Evolutionary conservation across 768 basidiomycete genomes (phyloP).

Genomic region (Mycena latifolia): DNA sequence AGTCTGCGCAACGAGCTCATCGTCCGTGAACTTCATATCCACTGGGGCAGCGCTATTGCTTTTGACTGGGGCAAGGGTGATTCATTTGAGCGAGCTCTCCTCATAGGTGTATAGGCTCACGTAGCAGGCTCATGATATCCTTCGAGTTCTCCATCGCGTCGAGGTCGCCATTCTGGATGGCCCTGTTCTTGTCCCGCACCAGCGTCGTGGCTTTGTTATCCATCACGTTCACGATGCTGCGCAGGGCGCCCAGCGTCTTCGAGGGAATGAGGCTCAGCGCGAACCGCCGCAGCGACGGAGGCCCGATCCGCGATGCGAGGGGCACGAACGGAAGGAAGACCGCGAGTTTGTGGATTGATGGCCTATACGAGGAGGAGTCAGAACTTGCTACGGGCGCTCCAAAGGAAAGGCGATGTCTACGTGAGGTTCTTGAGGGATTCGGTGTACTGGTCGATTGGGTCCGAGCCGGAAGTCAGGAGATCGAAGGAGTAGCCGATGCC

Average conservation of each 20-base stretch:
- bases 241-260: slow-evolving; percentile 44
- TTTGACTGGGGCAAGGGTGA: slow-evolving; percentile 45
- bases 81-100: background rate
- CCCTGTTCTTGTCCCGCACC: slow-evolving; percentile 50
- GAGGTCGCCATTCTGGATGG: slow-evolving; percentile 41
- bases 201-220: slow-evolving; percentile 51
- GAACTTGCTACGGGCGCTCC: background rate
- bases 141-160: slow-evolving; percentile 42
- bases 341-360: slow-evolving; percentile 15
- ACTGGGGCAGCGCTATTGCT: slow-evolving; percentile 51
- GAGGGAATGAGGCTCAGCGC: slow-evolving; percentile 50
- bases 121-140: slow-evolving; percentile 60
- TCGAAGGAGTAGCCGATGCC: no score
- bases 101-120: slow-evolving; percentile 40
- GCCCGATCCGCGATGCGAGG: slow-evolving; percentile 39
- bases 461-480: background rate
- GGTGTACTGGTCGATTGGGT: no score
- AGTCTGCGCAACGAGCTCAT: slow-evolving; percentile 56
- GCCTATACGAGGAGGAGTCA: slow-evolving; percentile 3
- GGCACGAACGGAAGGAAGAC: slow-evolving; percentile 31
- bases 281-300: slow-evolving; percentile 47
- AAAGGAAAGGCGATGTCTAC: background rate
- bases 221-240: slow-evolving; percentile 51
- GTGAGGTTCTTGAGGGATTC: slow-evolving; percentile 20
- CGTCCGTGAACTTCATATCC: slow-evolving; percentile 46